phyloP scores from a whole-genome alignment of 1,139 yeast species.

The Geotrichum citri-aurantii region DNA sequence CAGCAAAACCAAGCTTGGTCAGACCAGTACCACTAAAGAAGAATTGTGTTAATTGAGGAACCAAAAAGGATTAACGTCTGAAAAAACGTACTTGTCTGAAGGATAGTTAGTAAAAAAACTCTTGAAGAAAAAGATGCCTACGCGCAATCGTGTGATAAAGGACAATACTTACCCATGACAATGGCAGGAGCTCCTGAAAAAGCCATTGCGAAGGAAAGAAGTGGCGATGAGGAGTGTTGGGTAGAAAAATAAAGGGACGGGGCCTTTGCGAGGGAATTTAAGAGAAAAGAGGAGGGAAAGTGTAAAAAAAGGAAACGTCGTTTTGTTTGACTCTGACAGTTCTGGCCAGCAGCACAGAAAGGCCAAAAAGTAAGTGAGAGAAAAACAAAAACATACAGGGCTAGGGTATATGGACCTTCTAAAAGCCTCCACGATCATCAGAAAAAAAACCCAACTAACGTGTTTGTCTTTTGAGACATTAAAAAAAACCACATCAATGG shows the following conservation, averaged over 20 bases:
- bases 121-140: background rate
- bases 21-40: conserved; percentile 86
- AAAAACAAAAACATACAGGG: background rate
- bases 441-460: background rate
- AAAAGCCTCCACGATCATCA: background rate
- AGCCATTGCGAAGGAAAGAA: conserved; percentile 24
- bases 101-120: background rate
- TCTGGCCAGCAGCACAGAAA: background rate
- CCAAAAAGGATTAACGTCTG: background rate
- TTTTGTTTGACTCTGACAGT: background rate
- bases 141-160: background rate
- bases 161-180: conserved; percentile 68
- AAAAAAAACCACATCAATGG: too few species aligned
- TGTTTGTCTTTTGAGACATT: too few species aligned
- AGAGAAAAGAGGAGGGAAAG: background rate
- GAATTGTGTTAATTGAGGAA: background rate
- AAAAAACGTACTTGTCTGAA: conserved; percentile 25
- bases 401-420: background rate
- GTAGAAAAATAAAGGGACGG: background rate
- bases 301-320: background rate
- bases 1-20: conserved; percentile 97
- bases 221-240: background rate
- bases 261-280: background rate
- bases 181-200: conserved; percentile 61
- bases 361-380: background rate